Evolutionary conservation across 768 basidiomycete species (phyloP).

Genomic region (Leccinum fibrillosum): DNA sequence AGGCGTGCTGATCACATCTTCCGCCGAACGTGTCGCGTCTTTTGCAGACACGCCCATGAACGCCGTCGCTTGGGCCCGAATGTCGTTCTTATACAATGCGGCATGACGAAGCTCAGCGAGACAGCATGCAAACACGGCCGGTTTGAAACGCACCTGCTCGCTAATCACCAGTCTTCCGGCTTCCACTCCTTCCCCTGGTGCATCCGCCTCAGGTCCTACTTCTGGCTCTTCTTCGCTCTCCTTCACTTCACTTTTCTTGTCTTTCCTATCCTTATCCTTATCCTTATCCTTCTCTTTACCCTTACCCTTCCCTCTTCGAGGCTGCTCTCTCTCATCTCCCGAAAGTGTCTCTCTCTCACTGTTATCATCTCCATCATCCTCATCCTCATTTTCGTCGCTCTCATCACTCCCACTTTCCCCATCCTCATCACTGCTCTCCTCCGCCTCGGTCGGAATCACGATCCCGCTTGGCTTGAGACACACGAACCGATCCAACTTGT

Average conservation of each 20-base stretch:
- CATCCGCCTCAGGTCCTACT: neutral
- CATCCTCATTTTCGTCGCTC: constrained; percentile 49
- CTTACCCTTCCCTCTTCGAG: neutral
- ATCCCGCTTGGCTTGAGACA: constrained; percentile 70
- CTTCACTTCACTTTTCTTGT: constrained; percentile 20
- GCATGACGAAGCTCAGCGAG: neutral
- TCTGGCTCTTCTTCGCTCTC: constrained; percentile 25
- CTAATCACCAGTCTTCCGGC: constrained; percentile 10
- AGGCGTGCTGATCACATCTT: constrained; percentile 76
- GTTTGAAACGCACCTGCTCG: constrained; percentile 1
- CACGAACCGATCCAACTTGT: constrained; percentile 76
- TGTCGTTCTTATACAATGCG: constrained; percentile 27
- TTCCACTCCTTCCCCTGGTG: constrained; percentile 6
- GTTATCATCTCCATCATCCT: constrained; percentile 39
- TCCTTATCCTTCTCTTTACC: constrained; percentile 1
- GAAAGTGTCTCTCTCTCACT: constrained; percentile 4
- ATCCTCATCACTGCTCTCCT: constrained; percentile 59
- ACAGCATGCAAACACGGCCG: too few species aligned
- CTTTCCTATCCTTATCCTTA: neutral
- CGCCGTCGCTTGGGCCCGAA: constrained; percentile 42
- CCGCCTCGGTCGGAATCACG: constrained; percentile 58
- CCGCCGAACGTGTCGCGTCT: constrained; percentile 49
- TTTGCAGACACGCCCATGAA: constrained; percentile 69
- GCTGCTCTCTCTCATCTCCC: constrained; percentile 13
- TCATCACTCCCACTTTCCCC: constrained; percentile 59